These are phyloP conservation scores for Penicillium sp. DNA, from an alignment of 2,329 filamentous ascomycete genomes.

Conservation along the genomic window DNA sequence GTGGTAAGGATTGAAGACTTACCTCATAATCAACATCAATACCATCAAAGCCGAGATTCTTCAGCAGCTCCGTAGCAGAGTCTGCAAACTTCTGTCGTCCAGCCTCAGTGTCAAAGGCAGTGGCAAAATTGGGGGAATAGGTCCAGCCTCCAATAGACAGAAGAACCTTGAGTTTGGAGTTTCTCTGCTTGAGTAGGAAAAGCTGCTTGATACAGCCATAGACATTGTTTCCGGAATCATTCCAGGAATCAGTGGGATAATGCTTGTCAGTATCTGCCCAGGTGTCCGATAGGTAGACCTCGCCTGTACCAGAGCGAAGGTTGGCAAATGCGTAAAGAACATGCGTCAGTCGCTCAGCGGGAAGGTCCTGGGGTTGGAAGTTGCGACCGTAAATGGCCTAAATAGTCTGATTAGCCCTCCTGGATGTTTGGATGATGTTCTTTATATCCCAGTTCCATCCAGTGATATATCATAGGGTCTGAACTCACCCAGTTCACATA, in stretches of 20 bases:
- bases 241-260: conserved; percentile 64
- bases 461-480: background rate
- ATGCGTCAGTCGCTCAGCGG: conserved; percentile 78
- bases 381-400: conserved; percentile 82
- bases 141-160: conserved; percentile 83
- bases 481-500: conserved; percentile 47
- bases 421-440: background rate
- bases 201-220: conserved; percentile 79
- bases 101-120: conserved; percentile 59
- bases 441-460: background rate
- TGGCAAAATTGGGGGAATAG: conserved; percentile 70
- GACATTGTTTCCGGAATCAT: conserved; percentile 67
- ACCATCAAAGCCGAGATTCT: conserved; percentile 68
- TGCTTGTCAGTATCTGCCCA: conserved; percentile 69
- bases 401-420: background rate
- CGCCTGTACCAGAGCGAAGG: conserved; percentile 69
- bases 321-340: conserved; percentile 91
- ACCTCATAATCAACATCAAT: conserved; percentile 46
- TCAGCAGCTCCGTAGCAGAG: conserved; percentile 69
- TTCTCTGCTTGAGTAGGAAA: conserved; percentile 69
- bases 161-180: conserved; percentile 74
- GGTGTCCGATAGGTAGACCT: conserved; percentile 70
- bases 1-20: background rate
- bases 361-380: conserved; percentile 80
- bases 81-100: conserved; percentile 64